These are phyloP conservation scores for Auricularia heimuer DNA, from an alignment of 768 basidiomycete species.

Conservation along the genomic window DNA sequence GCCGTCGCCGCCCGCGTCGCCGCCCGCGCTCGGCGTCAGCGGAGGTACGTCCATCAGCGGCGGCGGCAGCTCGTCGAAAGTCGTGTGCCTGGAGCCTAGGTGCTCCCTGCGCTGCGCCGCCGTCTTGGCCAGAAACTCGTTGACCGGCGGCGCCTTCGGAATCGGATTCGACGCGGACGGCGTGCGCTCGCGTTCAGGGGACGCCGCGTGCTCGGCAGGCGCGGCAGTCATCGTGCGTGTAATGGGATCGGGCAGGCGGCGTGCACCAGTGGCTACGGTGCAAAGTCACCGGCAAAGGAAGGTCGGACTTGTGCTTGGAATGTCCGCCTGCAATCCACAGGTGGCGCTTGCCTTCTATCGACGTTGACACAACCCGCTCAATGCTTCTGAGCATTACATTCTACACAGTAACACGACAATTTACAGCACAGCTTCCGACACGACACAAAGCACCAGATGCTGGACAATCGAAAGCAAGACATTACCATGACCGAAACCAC, in stretches of 20 bases:
- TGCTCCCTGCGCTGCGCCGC: neutral
- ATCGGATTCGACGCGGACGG: neutral
- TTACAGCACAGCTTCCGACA: too few relatives aligned
- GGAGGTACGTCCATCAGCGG: too few relatives aligned
- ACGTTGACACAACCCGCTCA: too few relatives aligned
- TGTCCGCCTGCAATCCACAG: too few relatives aligned
- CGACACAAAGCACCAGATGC: too few relatives aligned
- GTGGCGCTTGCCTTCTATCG: too few relatives aligned
- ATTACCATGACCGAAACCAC: neutral
- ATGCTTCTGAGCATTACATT: too few relatives aligned
- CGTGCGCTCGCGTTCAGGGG: neutral
- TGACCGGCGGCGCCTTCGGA: neutral
- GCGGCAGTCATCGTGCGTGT: neutral
- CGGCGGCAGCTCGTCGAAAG: neutral
- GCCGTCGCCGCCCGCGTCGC: neutral
- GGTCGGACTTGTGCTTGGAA: too few relatives aligned
- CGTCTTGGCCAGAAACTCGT: neutral
- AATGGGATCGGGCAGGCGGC: neutral
- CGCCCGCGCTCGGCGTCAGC: neutral
- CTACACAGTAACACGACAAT: too few relatives aligned
- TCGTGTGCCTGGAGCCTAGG: neutral
- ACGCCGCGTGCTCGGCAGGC: neutral
- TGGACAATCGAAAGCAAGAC: too few relatives aligned
- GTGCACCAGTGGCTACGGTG: neutral
- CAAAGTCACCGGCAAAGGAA: too few relatives aligned